Percentiles rank a stretch among this genome's conserved stretches.
Conservation (phyloP, 192 early-diverging fungal genomes). For the Polychytrium aggregatum region DNA sequence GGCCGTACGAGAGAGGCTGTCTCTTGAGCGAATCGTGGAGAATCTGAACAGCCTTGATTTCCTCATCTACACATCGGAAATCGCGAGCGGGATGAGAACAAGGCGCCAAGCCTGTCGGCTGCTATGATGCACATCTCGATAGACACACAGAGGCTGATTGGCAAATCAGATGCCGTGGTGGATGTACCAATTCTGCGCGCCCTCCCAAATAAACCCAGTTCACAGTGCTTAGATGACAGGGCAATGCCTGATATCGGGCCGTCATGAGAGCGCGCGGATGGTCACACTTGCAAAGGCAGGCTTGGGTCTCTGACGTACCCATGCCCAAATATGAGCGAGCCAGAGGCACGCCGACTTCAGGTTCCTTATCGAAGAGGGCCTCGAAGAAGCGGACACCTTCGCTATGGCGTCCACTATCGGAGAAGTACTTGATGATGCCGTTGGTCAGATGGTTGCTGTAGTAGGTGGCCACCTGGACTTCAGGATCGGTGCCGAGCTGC, state of each 20-base stretch:
- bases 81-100: no score
- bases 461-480: conserved; percentile 88
- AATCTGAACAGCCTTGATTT: conserved; percentile 83
- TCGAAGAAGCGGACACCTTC: conserved; percentile 78
- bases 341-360: conserved; percentile 81
- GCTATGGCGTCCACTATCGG: conserved; percentile 63
- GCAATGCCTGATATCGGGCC: no score
- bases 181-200: no score
- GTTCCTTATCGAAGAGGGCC: conserved; percentile 62
- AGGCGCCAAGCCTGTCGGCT: no score
- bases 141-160: no score
- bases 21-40: conserved; percentile 74
- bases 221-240: no score
- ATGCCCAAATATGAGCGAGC: conserved; percentile 57
- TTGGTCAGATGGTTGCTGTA: conserved; percentile 82
- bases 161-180: conserved; percentile 5
- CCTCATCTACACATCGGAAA: conserved; percentile 53
- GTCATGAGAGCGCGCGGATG: no score
- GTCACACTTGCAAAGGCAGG: no score
- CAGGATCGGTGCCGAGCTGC: conserved; percentile 85
- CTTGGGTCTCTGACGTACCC: no score
- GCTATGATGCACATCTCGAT: no score
- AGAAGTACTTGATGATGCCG: conserved; percentile 85
- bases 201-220: no score
- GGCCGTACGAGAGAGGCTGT: conserved; percentile 67